phyloP scores from a whole-genome alignment of 768 basidiomycete species.

The Suillus weaverae region DNA sequence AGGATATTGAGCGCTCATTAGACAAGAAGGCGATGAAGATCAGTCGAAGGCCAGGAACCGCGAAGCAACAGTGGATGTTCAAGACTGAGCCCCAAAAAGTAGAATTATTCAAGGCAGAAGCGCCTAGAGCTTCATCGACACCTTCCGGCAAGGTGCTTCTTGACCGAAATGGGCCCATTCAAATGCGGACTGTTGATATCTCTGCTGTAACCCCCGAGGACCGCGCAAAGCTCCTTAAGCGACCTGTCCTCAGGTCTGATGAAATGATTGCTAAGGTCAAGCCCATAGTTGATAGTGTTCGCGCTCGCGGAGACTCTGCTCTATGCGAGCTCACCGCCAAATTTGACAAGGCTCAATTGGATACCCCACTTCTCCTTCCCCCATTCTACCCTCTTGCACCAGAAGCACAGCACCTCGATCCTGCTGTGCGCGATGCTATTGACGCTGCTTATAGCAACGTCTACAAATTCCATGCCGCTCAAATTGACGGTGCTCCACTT shows the following conservation, averaged over 20 bases:
- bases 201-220: constrained; percentile 46
- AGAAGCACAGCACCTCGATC: constrained; percentile 60
- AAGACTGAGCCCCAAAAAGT: constrained; percentile 18
- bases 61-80: constrained; percentile 76
- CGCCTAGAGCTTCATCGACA: constrained; percentile 30
- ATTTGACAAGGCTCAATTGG: constrained; percentile 81
- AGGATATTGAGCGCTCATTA: constrained; percentile 81
- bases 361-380: constrained; percentile 70
- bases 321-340: constrained; percentile 88
- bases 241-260: constrained; percentile 80
- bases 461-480: constrained; percentile 87
- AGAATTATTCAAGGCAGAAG: constrained; percentile 11
- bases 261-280: constrained; percentile 78
- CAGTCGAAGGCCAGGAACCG: constrained; percentile 85
- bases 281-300: constrained; percentile 90
- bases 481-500: constrained; percentile 68
- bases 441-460: constrained; percentile 91
- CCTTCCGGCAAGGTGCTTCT: constrained; percentile 18
- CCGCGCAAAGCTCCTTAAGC: constrained; percentile 70
- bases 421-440: constrained; percentile 75
- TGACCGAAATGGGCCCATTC: constrained; percentile 53
- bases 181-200: constrained; percentile 76
- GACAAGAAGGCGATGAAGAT: constrained; percentile 86
- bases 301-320: constrained; percentile 80
- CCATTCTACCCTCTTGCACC: constrained; percentile 56